These are phyloP conservation scores for Moesziomyces globuligerus DNA, from an alignment of 1,284 basidiomycete genomes.

Conservation along the genomic window DNA sequence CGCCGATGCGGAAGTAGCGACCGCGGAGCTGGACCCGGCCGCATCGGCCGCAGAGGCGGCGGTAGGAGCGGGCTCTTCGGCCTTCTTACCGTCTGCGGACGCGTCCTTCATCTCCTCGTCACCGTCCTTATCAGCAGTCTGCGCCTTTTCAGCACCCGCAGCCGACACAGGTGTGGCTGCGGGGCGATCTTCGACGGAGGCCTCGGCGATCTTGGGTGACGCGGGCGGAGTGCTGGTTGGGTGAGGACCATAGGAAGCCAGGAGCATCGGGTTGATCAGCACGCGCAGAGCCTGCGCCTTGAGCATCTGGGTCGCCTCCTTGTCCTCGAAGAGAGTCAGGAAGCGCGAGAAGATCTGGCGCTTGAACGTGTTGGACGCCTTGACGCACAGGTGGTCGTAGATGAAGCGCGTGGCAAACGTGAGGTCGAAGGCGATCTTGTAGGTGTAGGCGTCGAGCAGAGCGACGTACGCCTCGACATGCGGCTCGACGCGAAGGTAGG, in stretches of 20 bases:
- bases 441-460: slow-evolving; percentile 83
- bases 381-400: slow-evolving; percentile 81
- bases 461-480: slow-evolving; percentile 91
- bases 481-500: slow-evolving; percentile 73
- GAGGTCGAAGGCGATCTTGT: slow-evolving; percentile 83
- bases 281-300: slow-evolving; percentile 88
- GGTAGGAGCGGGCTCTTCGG: slow-evolving; percentile 11
- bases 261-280: slow-evolving; percentile 86
- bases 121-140: slow-evolving; percentile 68
- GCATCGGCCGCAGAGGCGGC: neutral
- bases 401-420: slow-evolving; percentile 86
- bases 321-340: slow-evolving; percentile 82
- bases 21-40: too few relatives aligned
- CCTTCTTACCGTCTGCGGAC: slow-evolving; percentile 15
- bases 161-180: slow-evolving; percentile 1
- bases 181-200: neutral
- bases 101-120: slow-evolving; percentile 64
- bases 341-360: slow-evolving; percentile 86
- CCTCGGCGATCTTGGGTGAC: slow-evolving; percentile 18
- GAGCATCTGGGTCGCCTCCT: slow-evolving; percentile 76
- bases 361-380: slow-evolving; percentile 74
- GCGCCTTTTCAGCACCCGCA: neutral
- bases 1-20: slow-evolving; percentile 2
- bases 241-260: slow-evolving; percentile 74
- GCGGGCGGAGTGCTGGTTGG: slow-evolving; percentile 21